These are phyloP conservation scores for Fusarium nodosum DNA, from an alignment of 2,329 filamentous ascomycete species.

Conservation along the genomic window DNA sequence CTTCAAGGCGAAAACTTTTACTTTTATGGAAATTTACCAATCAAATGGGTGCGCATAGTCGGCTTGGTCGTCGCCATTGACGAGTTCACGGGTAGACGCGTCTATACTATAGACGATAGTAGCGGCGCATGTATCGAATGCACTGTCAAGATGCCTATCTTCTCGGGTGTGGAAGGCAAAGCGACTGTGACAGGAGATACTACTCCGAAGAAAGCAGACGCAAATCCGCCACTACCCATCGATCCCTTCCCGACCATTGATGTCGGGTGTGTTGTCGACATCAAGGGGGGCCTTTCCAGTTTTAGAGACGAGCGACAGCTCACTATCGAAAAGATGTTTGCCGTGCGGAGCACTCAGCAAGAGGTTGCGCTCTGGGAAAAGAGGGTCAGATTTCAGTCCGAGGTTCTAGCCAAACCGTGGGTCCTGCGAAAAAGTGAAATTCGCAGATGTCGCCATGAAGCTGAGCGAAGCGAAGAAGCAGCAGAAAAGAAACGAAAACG, in stretches of 20 bases:
- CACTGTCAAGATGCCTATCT: constrained; percentile 30
- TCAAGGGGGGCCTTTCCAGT: constrained; percentile 65
- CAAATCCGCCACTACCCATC: constrained; percentile 4
- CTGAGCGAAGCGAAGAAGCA: constrained; percentile 54
- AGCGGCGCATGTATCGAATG: constrained; percentile 70
- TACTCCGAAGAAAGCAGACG: constrained; percentile 15
- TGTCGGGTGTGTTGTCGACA: constrained; percentile 68
- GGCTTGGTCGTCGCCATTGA: constrained; percentile 77
- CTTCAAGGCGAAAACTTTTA: constrained; percentile 66
- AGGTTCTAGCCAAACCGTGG: constrained; percentile 69
- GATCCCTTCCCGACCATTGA: constrained; percentile 55
- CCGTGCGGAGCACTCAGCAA: constrained; percentile 65
- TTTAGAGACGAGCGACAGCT: constrained; percentile 67
- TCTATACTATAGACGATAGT: constrained; percentile 75
- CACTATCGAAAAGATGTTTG: constrained; percentile 64
- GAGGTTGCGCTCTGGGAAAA: constrained; percentile 73
- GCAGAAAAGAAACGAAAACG: constrained; percentile 48
- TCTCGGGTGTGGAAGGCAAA: constrained; percentile 6
- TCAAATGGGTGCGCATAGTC: constrained; percentile 79
- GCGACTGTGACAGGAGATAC: constrained; percentile 9
- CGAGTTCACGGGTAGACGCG: constrained; percentile 60
- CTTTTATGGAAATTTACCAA: constrained; percentile 80
- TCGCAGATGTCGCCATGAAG: constrained; percentile 63
- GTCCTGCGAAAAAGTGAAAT: constrained; percentile 64
- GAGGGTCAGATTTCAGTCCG: constrained; percentile 62